Evolutionary conservation across 352 stramenopile genomes (phyloP).

Genomic region (Aphanomyces astaci): DNA sequence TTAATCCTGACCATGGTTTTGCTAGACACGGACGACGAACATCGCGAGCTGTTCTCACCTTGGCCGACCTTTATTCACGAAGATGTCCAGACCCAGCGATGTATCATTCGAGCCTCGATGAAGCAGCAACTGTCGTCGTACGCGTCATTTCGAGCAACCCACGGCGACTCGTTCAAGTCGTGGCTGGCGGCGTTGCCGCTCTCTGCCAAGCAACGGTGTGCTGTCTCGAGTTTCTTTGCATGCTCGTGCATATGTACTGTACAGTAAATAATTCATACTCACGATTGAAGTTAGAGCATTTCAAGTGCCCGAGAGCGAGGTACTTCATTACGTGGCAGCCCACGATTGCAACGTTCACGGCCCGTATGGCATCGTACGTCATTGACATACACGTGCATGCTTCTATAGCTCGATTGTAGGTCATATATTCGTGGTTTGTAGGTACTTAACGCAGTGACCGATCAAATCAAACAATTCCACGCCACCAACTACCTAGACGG

Average conservation of each 20-base stretch:
- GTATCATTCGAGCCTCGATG: slow-evolving; percentile 76
- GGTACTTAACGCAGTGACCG: slow-evolving; percentile 79
- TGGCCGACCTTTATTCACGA: slow-evolving; percentile 86
- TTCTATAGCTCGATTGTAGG: too few species aligned
- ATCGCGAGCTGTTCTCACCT: slow-evolving; percentile 80
- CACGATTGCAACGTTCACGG: slow-evolving; percentile 81
- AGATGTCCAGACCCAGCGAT: slow-evolving; percentile 87
- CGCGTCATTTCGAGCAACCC: slow-evolving; percentile 43
- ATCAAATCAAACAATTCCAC: slow-evolving; percentile 90
- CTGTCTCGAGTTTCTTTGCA: neutral
- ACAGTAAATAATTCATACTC: too few species aligned
- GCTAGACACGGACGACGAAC: slow-evolving; percentile 87
- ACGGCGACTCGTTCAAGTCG: slow-evolving; percentile 54
- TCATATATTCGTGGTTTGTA: slow-evolving; percentile 9
- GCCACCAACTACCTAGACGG: slow-evolving; percentile 87
- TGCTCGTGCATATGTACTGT: too few species aligned
- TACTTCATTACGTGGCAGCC: slow-evolving; percentile 69
- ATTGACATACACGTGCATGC: too few species aligned
- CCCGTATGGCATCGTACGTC: slow-evolving; percentile 81
- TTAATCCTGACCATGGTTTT: neutral
- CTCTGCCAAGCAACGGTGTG: slow-evolving; percentile 37
- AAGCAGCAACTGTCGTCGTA: slow-evolving; percentile 69
- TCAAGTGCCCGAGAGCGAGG: slow-evolving; percentile 75
- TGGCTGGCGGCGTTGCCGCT: slow-evolving; percentile 54
- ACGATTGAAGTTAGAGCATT: slow-evolving; percentile 52